Base-by-base conservation (phyloP, 805 yeast genomes). In the Candida railenensis region DNA sequence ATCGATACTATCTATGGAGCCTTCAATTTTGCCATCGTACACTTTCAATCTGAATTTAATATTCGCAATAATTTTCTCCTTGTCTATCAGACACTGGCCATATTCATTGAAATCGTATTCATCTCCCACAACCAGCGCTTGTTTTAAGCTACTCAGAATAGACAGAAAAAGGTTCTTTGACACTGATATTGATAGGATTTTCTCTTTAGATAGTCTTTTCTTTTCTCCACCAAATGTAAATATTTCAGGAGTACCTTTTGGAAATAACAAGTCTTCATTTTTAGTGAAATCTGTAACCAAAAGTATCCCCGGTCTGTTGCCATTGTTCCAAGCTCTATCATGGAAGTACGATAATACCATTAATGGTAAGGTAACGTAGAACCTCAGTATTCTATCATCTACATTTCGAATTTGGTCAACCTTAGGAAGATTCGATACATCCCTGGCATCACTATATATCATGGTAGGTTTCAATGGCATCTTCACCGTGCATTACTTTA, bases 221-320 rank as follows among this genome's bases (percentile, higher is more conserved):
- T 45, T 38, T 21, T 43, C 44, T 9, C 36, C 36, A 21, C 39
- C 38, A 16, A 14, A 48, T 39, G 15, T 45, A 30, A 34, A 39
- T 22, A 21, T 32, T 34, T 40, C 22, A 4, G 50, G 52, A 3
- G 51, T 47, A 33, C 48, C 48, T 1, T 37, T 41, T 14, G 52
- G 45, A 21, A 50, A 39, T 8, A 50, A 30, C 34, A 42, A 22
- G 14, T 42, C 16, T 9, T 14, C 33, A 20, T 40, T 34, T 16
- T 5, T 22, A 4, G 53, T 50, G 40, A 53, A 53, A 42, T 53
- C 56, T 2, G 56, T 50, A 14, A 48, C 49, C 9, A 48, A 34
- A 20, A 53, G 37, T 18, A 48, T 42, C 12, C 51, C 56, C 19
- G 52, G 53, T 1, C 51, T 48, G 33, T 19, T 43, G 3, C 42